Evolutionary conservation across 2,329 filamentous ascomycete genomes (phyloP).

Genomic region (Nemania sp.): DNA sequence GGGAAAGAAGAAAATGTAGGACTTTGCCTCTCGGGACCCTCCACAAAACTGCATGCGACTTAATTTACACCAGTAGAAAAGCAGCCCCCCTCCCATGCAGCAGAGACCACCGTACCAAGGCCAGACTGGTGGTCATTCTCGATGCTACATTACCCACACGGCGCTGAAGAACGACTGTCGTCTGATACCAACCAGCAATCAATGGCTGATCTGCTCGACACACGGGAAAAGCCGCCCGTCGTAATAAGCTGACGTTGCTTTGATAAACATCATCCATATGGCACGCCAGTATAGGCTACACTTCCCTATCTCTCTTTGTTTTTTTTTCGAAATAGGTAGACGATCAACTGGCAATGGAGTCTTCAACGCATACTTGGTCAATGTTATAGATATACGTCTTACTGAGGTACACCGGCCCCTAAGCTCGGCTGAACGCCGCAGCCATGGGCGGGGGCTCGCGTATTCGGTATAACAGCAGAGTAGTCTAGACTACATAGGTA

Average conservation of each 20-base stretch:
- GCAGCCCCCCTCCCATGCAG: slow-evolving; percentile 24
- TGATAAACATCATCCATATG: slow-evolving; percentile 11
- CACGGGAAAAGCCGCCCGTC: slow-evolving; percentile 23
- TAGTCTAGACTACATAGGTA: slow-evolving; percentile 14
- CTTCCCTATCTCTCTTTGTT: background rate
- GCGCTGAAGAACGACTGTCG: slow-evolving; percentile 23
- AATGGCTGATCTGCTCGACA: slow-evolving; percentile 4
- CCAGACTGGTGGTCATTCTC: slow-evolving; percentile 7
- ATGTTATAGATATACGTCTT: background rate
- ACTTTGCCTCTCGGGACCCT: slow-evolving; percentile 23
- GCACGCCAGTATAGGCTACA: slow-evolving; percentile 1
- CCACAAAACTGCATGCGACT: slow-evolving; percentile 23
- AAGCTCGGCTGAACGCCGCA: background rate
- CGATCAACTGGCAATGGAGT: slow-evolving; percentile 7
- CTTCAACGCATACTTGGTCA: background rate
- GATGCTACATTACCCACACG: slow-evolving; percentile 38
- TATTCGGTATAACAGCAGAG: slow-evolving; percentile 5
- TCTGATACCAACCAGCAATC: slow-evolving; percentile 25
- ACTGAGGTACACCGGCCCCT: slow-evolving; percentile 7
- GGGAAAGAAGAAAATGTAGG: slow-evolving; percentile 7
- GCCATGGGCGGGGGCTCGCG: background rate
- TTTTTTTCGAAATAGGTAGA: slow-evolving; percentile 5
- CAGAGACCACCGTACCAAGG: slow-evolving; percentile 19
- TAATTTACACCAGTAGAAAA: slow-evolving; percentile 21
- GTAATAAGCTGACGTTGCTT: slow-evolving; percentile 20